phyloP scores from a whole-genome alignment of 495 filamentous ascomycete species.

The Umbilicaria muhlenbergii region DNA sequence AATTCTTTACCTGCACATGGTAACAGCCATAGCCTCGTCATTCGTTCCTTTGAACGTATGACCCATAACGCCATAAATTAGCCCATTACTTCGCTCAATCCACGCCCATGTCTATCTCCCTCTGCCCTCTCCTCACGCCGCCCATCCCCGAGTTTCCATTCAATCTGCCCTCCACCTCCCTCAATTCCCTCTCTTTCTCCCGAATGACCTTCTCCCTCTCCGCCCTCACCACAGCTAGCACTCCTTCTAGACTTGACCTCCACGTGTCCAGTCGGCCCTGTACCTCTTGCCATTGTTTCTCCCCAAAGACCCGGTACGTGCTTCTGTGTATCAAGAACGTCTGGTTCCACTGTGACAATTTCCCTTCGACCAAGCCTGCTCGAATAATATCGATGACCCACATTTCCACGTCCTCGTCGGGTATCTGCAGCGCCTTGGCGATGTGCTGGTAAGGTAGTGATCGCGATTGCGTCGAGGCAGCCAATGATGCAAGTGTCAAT shows the following conservation, averaged over 20 bases:
- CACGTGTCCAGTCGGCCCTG: slow-evolving; percentile 78
- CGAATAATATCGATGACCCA: slow-evolving; percentile 98
- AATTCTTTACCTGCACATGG: too few species aligned
- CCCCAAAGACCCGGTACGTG: slow-evolving; percentile 88
- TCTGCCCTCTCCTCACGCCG: neutral
- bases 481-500: slow-evolving; percentile 78
- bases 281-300: slow-evolving; percentile 96
- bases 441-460: slow-evolving; percentile 77
- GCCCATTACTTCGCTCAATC: slow-evolving; percentile 1
- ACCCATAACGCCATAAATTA: too few species aligned
- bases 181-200: slow-evolving; percentile 18
- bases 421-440: slow-evolving; percentile 64
- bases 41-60: too few species aligned
- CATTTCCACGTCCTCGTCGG: slow-evolving; percentile 73
- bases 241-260: slow-evolving; percentile 59
- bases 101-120: slow-evolving; percentile 12
- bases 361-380: slow-evolving; percentile 84
- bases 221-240: slow-evolving; percentile 56
- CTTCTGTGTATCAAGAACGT: slow-evolving; percentile 89
- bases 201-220: slow-evolving; percentile 54
- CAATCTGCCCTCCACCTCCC: slow-evolving; percentile 12
- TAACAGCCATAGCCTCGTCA: too few species aligned
- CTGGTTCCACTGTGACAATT: slow-evolving; percentile 76
- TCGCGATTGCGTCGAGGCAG: slow-evolving; percentile 63
- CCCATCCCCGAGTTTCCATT: slow-evolving; percentile 7